These are phyloP conservation scores for Pseudocohnilembus persalinus DNA, from an alignment of 169 alveolate genomes.

Conservation along the genomic window DNA sequence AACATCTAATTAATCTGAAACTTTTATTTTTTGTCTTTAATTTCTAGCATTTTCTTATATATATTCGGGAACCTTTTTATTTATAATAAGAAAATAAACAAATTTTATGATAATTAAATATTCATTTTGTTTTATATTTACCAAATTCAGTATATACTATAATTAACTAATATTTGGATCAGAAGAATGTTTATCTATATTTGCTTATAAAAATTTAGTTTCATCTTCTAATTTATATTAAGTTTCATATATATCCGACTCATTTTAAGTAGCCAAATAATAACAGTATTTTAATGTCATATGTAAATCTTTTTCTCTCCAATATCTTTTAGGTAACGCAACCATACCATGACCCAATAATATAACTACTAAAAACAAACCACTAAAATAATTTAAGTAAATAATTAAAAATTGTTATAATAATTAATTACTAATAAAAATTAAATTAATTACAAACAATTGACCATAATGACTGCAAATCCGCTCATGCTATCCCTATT, in stretches of 20 bases:
- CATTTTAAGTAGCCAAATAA: slow-evolving; percentile 32
- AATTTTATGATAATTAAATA: slow-evolving; percentile 8
- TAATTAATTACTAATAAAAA: not conserved
- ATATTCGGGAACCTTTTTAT: slow-evolving; percentile 13
- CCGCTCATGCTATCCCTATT: slow-evolving; percentile 21
- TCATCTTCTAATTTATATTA: slow-evolving; percentile 25
- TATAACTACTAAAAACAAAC: slow-evolving; percentile 46
- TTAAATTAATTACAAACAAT: slow-evolving; percentile 22
- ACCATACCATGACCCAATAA: slow-evolving; percentile 66
- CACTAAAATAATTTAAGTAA: slow-evolving; percentile 23
- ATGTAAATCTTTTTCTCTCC: slow-evolving; percentile 24
- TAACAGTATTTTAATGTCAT: slow-evolving; percentile 13
- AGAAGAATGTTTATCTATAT: not conserved
- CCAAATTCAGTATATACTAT: slow-evolving; percentile 1
- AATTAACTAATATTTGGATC: not conserved
- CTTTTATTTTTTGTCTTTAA: not conserved
- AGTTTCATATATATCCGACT: slow-evolving; percentile 3
- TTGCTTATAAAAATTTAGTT: not conserved
- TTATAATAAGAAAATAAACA: not conserved
- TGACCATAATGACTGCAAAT: slow-evolving; percentile 26
- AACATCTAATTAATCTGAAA: not conserved
- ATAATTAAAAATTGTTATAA: not conserved
- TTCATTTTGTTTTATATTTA: not conserved
- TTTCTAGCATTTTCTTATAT: slow-evolving; percentile 3
- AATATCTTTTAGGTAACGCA: slow-evolving; percentile 57